A percentile compares a stretch with the other conserved stretches of the same genome.
Evolutionary conservation across 768 basidiomycete genomes (phyloP).

Genomic region (Cytidiella melzeri): DNA sequence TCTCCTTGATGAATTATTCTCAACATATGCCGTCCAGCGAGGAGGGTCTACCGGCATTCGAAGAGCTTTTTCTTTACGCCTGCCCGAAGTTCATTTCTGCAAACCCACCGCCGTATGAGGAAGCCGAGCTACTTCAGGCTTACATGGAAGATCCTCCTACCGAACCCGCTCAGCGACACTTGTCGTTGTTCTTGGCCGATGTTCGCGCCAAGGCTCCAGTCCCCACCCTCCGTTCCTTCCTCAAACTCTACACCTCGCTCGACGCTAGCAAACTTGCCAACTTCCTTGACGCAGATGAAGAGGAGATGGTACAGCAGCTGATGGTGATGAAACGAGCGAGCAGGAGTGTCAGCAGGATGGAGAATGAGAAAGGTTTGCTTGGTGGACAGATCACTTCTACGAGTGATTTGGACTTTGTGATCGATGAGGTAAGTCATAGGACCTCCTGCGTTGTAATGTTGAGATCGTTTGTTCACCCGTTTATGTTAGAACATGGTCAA

Average conservation of each 20-base stretch:
- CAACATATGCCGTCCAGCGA: constrained; percentile 33
- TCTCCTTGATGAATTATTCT: neutral
- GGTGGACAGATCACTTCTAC: constrained; percentile 85
- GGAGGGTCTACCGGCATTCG: constrained; percentile 74
- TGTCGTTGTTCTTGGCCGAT: constrained; percentile 78
- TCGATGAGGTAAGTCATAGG: constrained; percentile 67
- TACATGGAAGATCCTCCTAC: constrained; percentile 32
- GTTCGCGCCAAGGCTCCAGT: constrained; percentile 71
- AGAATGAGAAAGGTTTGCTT: constrained; percentile 51
- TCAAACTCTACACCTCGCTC: constrained; percentile 93
- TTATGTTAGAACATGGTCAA: constrained; percentile 84
- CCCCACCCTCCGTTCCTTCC: constrained; percentile 82
- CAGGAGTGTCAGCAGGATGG: constrained; percentile 59
- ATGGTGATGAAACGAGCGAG: constrained; percentile 94
- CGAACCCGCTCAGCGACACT: constrained; percentile 82
- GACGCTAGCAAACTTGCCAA: constrained; percentile 87
- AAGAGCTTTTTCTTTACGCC: constrained; percentile 90
- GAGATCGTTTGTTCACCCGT: neutral
- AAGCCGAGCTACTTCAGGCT: constrained; percentile 51
- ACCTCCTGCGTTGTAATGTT: neutral
- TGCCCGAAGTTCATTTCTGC: constrained; percentile 97
- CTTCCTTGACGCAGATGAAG: constrained; percentile 89
- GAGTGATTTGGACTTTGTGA: constrained; percentile 93
- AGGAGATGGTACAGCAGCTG: constrained; percentile 92
- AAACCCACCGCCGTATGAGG: constrained; percentile 91